Percentiles rank a stretch among this genome's conserved stretches.
These are phyloP conservation scores for Cicer cuneatum DNA, from an alignment of 306 rosid species.

Conservation along the genomic window DNA sequence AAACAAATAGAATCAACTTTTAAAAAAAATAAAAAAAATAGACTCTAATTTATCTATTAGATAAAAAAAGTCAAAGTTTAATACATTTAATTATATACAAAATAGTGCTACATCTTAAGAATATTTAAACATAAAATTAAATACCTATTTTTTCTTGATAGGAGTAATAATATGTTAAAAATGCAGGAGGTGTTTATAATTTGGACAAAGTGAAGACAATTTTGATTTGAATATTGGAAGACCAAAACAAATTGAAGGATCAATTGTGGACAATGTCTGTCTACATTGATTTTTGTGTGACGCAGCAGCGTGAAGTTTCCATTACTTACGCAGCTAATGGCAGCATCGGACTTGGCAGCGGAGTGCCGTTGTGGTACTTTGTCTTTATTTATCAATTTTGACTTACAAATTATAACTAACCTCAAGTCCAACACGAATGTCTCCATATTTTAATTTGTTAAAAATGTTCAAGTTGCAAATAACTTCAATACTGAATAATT, in stretches of 20 bases:
- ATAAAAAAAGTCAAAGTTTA: too few species aligned
- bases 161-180: too few species aligned
- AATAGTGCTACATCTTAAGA: too few species aligned
- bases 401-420: neutral
- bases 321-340: constrained; percentile 44
- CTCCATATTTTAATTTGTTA: neutral
- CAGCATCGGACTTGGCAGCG: constrained; percentile 46
- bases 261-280: constrained; percentile 22
- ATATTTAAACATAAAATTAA: too few species aligned
- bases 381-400: neutral
- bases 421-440: neutral
- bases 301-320: constrained; percentile 46
- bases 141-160: too few species aligned
- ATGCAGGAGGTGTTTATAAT: too few species aligned
- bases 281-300: constrained; percentile 30
- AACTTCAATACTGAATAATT: too few species aligned
- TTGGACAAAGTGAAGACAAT: neutral
- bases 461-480: too few species aligned
- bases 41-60: too few species aligned
- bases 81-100: too few species aligned
- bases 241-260: constrained; percentile 22
- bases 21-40: too few species aligned
- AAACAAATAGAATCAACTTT: too few species aligned
- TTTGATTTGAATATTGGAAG: constrained; percentile 36
- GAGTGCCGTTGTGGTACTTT: constrained; percentile 42